These are phyloP conservation scores for Tuber brumale DNA, from an alignment of 495 filamentous ascomycete species.

Conservation along the genomic window DNA sequence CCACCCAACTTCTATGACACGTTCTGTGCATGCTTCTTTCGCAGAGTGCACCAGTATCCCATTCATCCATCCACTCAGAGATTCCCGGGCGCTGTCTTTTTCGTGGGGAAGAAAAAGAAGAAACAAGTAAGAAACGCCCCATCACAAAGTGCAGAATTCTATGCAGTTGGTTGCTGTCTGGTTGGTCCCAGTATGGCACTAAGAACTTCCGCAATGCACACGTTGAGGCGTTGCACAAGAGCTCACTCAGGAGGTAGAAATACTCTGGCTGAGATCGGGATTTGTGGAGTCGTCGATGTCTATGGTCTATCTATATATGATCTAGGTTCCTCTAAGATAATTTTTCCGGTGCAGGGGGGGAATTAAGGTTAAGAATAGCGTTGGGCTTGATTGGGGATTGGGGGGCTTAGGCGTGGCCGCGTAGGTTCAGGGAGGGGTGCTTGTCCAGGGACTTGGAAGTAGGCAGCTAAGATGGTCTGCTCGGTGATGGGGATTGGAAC, in stretches of 20 bases:
- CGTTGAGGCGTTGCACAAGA: background rate
- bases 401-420: background rate
- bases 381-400: background rate
- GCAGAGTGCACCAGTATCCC: background rate
- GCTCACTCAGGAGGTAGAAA: background rate
- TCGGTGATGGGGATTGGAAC: background rate
- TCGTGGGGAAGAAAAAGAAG: background rate
- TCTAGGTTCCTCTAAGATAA: constrained; percentile 12
- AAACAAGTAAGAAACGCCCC: background rate
- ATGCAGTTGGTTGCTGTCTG: background rate
- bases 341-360: constrained; percentile 5
- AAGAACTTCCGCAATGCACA: background rate
- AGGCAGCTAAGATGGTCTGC: background rate
- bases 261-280: background rate
- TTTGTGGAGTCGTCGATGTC: background rate
- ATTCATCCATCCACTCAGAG: background rate
- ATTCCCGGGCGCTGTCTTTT: background rate
- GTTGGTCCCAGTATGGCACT: background rate
- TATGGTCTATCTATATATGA: constrained; percentile 10
- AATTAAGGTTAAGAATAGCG: constrained; percentile 17
- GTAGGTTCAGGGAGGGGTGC: background rate
- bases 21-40: constrained; percentile 31
- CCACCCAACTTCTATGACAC: constrained; percentile 20
- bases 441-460: background rate
- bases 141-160: background rate